Conservation (phyloP, 805 yeast species). For the Yamadazyma insecticola region DNA sequence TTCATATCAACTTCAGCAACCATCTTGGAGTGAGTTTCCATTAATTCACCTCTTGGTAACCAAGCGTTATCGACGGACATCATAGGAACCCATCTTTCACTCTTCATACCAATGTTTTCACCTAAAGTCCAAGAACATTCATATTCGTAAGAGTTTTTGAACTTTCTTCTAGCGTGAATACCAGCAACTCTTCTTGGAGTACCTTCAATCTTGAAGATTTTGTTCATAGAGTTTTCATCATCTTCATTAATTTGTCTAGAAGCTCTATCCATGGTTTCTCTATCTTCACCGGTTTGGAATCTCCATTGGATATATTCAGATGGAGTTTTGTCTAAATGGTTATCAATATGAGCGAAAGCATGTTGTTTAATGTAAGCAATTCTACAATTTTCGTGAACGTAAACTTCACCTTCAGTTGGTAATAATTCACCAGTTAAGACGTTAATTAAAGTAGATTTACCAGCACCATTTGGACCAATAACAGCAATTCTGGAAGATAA, state of each 20-base stretch:
- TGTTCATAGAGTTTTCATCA: constrained; percentile 98
- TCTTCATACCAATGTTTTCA: constrained; percentile 98
- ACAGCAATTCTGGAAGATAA: constrained; percentile 99
- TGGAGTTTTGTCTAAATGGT: constrained; percentile 98
- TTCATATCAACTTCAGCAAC: constrained; percentile 99
- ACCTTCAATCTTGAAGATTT: constrained; percentile 98
- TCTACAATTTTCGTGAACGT: constrained; percentile 99
- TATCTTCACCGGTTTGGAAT: constrained; percentile 99
- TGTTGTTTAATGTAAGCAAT: constrained; percentile 99
- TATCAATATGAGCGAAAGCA: constrained; percentile 99
- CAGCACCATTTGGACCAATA: constrained; percentile 99
- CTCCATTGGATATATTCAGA: constrained; percentile 99
- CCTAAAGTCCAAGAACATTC: constrained; percentile 97
- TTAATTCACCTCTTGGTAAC: constrained; percentile 95
- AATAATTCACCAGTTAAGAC: constrained; percentile 99
- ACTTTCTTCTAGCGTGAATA: constrained; percentile 96
- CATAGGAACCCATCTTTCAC: constrained; percentile 99
- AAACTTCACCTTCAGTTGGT: constrained; percentile 98
- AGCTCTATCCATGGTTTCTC: constrained; percentile 99
- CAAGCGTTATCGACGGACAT: constrained; percentile 99
- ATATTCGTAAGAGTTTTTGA: constrained; percentile 99
- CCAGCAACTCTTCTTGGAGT: constrained; percentile 95
- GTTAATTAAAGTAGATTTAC: constrained; percentile 98
- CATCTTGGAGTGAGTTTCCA: constrained; percentile 93
- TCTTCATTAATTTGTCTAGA: constrained; percentile 95